phyloP scores from a whole-genome alignment of 352 stramenopile genomes.

The Aphanomyces cochlioides region DNA sequence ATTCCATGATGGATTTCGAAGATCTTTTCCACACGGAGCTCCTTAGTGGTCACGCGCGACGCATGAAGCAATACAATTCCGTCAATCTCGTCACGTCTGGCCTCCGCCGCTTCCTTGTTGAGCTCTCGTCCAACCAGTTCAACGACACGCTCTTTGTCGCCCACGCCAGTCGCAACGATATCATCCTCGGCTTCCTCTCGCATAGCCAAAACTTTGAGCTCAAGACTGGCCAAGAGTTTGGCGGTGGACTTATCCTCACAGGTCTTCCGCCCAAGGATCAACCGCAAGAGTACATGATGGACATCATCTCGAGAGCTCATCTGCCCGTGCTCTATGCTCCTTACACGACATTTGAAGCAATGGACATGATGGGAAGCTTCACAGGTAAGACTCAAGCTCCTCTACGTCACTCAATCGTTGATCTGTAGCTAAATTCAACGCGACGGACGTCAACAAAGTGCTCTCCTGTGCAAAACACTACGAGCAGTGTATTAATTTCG shows the following conservation, averaged over 20 bases:
- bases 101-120: constrained; percentile 74
- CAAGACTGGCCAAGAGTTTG: constrained; percentile 58
- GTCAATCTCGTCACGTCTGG: constrained; percentile 84
- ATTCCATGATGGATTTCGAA: constrained; percentile 89
- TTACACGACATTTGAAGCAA: constrained; percentile 70
- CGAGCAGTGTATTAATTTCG: constrained; percentile 75
- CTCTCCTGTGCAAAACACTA: constrained; percentile 83
- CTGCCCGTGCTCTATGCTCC: constrained; percentile 73
- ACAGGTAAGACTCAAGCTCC: constrained; percentile 43
- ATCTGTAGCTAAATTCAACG: constrained; percentile 79
- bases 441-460: constrained; percentile 75
- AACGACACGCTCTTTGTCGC: constrained; percentile 86
- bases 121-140: constrained; percentile 67
- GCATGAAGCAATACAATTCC: constrained; percentile 74
- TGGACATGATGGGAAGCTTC: constrained; percentile 77
- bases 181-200: constrained; percentile 85
- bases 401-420: not conserved
- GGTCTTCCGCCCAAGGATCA: constrained; percentile 69
- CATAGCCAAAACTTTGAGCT: constrained; percentile 74
- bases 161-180: constrained; percentile 86
- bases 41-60: constrained; percentile 46
- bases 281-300: constrained; percentile 73
- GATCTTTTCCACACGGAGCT: constrained; percentile 72
- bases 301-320: constrained; percentile 59
- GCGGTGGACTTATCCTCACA: constrained; percentile 87